Evolutionary conservation across 768 basidiomycete genomes (phyloP).

Genomic region (Xerocomus potaroensis): DNA sequence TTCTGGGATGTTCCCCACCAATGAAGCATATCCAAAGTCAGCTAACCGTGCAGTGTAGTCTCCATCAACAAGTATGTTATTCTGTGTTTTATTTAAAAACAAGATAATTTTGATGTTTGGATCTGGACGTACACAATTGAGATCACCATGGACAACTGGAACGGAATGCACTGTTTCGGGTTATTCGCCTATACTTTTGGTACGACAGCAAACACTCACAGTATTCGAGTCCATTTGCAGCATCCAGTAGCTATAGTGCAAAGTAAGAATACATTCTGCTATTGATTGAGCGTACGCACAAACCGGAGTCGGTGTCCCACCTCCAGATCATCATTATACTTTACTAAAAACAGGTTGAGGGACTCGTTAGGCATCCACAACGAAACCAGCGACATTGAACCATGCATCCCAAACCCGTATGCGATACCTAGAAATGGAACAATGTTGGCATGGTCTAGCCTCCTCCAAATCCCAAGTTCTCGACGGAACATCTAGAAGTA

Average conservation of each 20-base stretch:
- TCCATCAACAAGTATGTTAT: too few species aligned
- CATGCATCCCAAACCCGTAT: too few species aligned
- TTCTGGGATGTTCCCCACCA: too few species aligned
- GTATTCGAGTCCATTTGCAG: slow-evolving; percentile 10
- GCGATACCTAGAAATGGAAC: slow-evolving; percentile 15
- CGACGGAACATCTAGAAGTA: slow-evolving; percentile 15
- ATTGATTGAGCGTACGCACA: slow-evolving; percentile 9
- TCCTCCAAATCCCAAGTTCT: slow-evolving; percentile 28
- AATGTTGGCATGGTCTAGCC: slow-evolving; percentile 22
- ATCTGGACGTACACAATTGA: slow-evolving; percentile 5
- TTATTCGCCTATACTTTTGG: background rate
- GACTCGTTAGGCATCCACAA: too few species aligned
- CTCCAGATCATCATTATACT: background rate
- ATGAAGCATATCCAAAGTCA: too few species aligned
- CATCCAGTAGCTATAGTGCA: slow-evolving; percentile 14
- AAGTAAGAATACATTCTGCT: slow-evolving; percentile 10
- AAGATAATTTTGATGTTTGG: too few species aligned
- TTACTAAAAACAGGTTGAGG: too few species aligned
- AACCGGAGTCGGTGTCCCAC: slow-evolving; percentile 4
- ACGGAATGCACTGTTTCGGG: slow-evolving; percentile 6
- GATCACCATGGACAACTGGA: slow-evolving; percentile 13
- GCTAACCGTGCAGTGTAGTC: too few species aligned
- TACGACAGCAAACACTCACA: background rate
- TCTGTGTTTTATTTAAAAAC: too few species aligned
- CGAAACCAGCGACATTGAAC: too few species aligned